Percentiles rank a stretch among this genome's conserved stretches.
Evolutionary conservation across 2,329 filamentous ascomycete genomes (phyloP).

Genomic region (Beauveria bassiana): DNA sequence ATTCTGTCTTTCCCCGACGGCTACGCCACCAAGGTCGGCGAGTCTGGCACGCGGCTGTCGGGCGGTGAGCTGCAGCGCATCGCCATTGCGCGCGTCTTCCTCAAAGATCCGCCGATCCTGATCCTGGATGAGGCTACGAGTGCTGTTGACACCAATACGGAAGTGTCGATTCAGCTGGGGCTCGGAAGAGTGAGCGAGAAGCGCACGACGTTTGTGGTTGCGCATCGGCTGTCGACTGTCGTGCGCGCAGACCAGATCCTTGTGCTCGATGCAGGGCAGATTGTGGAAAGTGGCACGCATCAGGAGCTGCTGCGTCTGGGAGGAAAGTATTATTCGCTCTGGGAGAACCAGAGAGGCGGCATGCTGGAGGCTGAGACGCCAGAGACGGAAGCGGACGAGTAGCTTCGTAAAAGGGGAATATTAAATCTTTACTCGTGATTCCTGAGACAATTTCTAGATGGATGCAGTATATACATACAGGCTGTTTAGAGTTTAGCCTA

Average conservation of each 20-base stretch:
- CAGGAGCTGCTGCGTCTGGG: constrained; percentile 34
- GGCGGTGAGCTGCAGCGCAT: constrained; percentile 55
- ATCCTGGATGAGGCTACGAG: constrained; percentile 67
- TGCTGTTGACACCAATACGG: constrained; percentile 56
- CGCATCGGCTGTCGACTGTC: constrained; percentile 51
- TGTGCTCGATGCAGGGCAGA: constrained; percentile 42
- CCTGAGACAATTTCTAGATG: too few relatives aligned
- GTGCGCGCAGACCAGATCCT: constrained; percentile 47
- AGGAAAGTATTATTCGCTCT: constrained; percentile 44
- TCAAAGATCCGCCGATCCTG: constrained; percentile 62
- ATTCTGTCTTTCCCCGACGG: constrained; percentile 46
- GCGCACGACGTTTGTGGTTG: constrained; percentile 46
- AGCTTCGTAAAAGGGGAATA: background rate
- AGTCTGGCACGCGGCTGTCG: constrained; percentile 45
- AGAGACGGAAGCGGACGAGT: background rate
- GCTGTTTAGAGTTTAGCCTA: too few relatives aligned
- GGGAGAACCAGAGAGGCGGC: constrained; percentile 36
- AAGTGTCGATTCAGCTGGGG: constrained; percentile 49
- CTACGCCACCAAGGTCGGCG: constrained; percentile 45
- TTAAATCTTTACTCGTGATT: too few relatives aligned
- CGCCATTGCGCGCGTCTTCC: constrained; percentile 55
- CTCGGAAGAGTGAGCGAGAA: constrained; percentile 39
- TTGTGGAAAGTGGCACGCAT: constrained; percentile 45
- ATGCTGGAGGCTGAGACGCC: background rate
- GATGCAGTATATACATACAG: too few relatives aligned